These are phyloP conservation scores for Phytophthora pluvialis DNA, from an alignment of 352 stramenopile genomes.

Conservation along the genomic window DNA sequence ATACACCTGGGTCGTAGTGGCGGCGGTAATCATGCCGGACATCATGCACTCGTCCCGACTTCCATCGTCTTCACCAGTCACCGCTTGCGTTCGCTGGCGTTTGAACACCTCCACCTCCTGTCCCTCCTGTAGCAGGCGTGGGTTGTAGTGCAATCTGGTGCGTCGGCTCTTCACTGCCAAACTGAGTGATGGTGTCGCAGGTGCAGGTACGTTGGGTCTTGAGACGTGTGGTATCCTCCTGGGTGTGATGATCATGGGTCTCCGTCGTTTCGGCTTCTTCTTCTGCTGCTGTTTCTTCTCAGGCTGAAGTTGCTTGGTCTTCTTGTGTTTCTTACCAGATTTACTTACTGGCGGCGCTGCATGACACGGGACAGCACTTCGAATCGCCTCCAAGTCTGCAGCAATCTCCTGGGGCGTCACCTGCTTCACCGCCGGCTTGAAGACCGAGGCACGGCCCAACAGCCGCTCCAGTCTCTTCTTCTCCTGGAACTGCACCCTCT, in stretches of 20 bases:
- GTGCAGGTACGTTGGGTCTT: slow-evolving; percentile 22
- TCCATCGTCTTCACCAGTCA: slow-evolving; percentile 3
- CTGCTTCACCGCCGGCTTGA: slow-evolving; percentile 50
- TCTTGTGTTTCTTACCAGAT: slow-evolving; percentile 22
- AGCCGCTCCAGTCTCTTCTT: slow-evolving; percentile 64
- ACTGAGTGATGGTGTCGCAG: slow-evolving; percentile 6
- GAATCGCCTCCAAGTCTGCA: slow-evolving; percentile 52
- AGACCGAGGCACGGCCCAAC: slow-evolving; percentile 57
- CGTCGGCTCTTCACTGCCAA: slow-evolving; percentile 14
- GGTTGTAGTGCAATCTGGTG: slow-evolving; percentile 50
- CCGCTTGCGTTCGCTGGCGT: slow-evolving; percentile 11
- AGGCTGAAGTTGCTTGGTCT: slow-evolving; percentile 1
- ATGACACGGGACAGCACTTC: slow-evolving; percentile 18
- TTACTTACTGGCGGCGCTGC: slow-evolving; percentile 1
- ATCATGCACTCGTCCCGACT: slow-evolving; percentile 34
- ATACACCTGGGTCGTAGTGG: slow-evolving; percentile 54
- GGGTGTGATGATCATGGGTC: slow-evolving; percentile 24
- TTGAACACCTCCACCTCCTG: slow-evolving; percentile 57
- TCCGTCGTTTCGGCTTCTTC: slow-evolving; percentile 35
- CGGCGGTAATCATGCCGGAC: slow-evolving; percentile 57
- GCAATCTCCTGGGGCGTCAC: slow-evolving; percentile 38
- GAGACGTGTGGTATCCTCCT: slow-evolving; percentile 30
- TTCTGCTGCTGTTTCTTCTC: slow-evolving; percentile 15
- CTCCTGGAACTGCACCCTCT: slow-evolving; percentile 52
- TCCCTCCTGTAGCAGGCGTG: slow-evolving; percentile 62